Evolutionary conservation across 805 yeast genomes (phyloP).

Genomic region (Cyberlindnera samutprakarnensis): DNA sequence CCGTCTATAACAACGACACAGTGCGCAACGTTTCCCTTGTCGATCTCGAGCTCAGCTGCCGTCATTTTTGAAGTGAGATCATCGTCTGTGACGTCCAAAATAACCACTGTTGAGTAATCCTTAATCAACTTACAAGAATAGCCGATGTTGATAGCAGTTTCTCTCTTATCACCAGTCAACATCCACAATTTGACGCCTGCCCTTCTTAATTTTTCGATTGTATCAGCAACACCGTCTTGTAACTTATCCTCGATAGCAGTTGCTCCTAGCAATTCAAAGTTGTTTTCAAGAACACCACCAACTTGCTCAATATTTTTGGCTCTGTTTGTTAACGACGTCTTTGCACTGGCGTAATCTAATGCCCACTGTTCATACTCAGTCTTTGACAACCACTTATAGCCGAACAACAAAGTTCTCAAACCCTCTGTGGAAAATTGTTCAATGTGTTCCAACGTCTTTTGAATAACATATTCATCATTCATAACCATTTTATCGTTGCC

Average conservation of each 20-base stretch:
- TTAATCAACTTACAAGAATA: slow-evolving; percentile 89
- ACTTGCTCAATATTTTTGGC: slow-evolving; percentile 55
- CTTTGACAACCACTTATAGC: slow-evolving; percentile 62
- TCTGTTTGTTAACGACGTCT: slow-evolving; percentile 66
- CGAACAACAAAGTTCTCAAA: slow-evolving; percentile 78
- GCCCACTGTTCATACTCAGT: slow-evolving; percentile 63
- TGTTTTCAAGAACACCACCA: slow-evolving; percentile 66
- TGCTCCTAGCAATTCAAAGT: slow-evolving; percentile 75
- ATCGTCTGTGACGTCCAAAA: slow-evolving; percentile 51
- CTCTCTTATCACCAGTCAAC: slow-evolving; percentile 97
- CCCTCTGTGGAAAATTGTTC: slow-evolving; percentile 96
- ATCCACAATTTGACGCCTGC: slow-evolving; percentile 97
- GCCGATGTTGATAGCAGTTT: slow-evolving; percentile 96
- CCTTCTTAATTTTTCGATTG: slow-evolving; percentile 83
- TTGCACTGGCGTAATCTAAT: slow-evolving; percentile 60
- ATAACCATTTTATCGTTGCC: slow-evolving; percentile 49
- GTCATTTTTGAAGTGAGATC: slow-evolving; percentile 61
- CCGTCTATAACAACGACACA: slow-evolving; percentile 95
- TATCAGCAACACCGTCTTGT: slow-evolving; percentile 94
- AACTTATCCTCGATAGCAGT: slow-evolving; percentile 96
- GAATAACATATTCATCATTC: slow-evolving; percentile 73
- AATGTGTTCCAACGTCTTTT: slow-evolving; percentile 79
- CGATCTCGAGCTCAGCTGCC: slow-evolving; percentile 68
- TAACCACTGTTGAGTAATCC: slow-evolving; percentile 83
- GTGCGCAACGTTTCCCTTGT: slow-evolving; percentile 76